phyloP scores from a whole-genome alignment of 2,329 filamentous ascomycete species.

The Colletotrichum gloeosporioides region DNA sequence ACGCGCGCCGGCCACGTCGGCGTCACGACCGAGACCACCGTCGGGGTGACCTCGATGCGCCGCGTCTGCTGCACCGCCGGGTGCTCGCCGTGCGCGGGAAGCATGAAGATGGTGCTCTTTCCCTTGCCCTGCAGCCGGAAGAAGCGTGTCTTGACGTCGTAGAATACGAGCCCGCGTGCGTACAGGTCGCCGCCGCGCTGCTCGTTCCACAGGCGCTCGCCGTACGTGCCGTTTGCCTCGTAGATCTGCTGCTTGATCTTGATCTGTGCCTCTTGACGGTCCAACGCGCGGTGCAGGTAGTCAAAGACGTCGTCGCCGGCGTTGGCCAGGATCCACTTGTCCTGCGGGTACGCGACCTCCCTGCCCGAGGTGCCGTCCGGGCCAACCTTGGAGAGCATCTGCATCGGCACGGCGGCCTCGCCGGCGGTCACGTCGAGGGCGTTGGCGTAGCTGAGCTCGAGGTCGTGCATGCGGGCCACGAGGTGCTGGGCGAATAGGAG shows the following conservation, averaged over 20 bases:
- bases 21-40: constrained; percentile 32
- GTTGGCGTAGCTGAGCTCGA: constrained; percentile 59
- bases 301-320: constrained; percentile 56
- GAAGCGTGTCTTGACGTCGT: constrained; percentile 58
- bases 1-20: constrained; percentile 34
- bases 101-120: constrained; percentile 55
- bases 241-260: constrained; percentile 38
- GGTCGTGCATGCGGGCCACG: constrained; percentile 59
- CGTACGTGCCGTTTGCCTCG: constrained; percentile 42
- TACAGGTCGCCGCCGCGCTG: constrained; percentile 33
- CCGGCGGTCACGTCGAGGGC: constrained; percentile 53
- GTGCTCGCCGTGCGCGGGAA: constrained; percentile 55
- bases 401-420: constrained; percentile 54
- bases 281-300: constrained; percentile 52
- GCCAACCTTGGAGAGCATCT: constrained; percentile 58
- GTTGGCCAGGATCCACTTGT: constrained; percentile 61
- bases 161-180: constrained; percentile 50
- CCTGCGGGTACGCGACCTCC: constrained; percentile 59
- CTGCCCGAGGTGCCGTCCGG: constrained; percentile 58
- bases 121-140: constrained; percentile 54
- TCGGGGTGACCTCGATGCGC: constrained; percentile 49
- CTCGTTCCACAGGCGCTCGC: constrained; percentile 40
- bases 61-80: constrained; percentile 48
- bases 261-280: constrained; percentile 48
- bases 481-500: constrained; percentile 60